A percentile compares a stretch with the other conserved stretches of the same genome.
Conservation (phyloP, 768 basidiomycete genomes). For the Russula sp. region DNA sequence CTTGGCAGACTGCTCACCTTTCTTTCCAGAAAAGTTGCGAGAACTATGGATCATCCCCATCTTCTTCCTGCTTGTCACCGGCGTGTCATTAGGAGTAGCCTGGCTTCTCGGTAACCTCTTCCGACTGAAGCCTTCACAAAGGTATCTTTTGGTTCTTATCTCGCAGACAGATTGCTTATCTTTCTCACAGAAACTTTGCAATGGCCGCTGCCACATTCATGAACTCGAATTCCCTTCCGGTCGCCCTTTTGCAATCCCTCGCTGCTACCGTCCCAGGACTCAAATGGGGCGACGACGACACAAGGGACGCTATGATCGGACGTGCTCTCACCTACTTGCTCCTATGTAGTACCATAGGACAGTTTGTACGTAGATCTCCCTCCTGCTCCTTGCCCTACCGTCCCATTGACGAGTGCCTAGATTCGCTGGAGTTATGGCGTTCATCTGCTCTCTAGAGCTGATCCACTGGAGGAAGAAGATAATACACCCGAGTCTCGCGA, state of each 20-base stretch:
- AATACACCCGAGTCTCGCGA: not conserved
- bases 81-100: slow-evolving; percentile 66
- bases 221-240: slow-evolving; percentile 94
- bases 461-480: slow-evolving; percentile 37
- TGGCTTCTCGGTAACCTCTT: slow-evolving; percentile 59
- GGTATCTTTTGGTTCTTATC: slow-evolving; percentile 42
- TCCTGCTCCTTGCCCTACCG: not conserved
- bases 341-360: slow-evolving; percentile 90
- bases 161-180: not conserved
- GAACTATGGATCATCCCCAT: slow-evolving; percentile 85
- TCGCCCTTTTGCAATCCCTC: slow-evolving; percentile 90
- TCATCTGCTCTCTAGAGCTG: slow-evolving; percentile 67
- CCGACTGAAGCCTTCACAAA: slow-evolving; percentile 71
- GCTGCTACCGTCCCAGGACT: slow-evolving; percentile 78
- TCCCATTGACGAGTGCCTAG: slow-evolving; percentile 38
- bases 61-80: slow-evolving; percentile 77
- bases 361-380: slow-evolving; percentile 61
- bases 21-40: slow-evolving; percentile 57
- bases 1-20: not conserved
- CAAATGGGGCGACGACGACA: slow-evolving; percentile 80
- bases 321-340: slow-evolving; percentile 88
- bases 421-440: slow-evolving; percentile 94
- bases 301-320: slow-evolving; percentile 84
- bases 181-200: slow-evolving; percentile 58
- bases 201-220: slow-evolving; percentile 86